Evolutionary conservation across 305 asterid species (phyloP).

Genomic region (Fraxinus sp.): DNA sequence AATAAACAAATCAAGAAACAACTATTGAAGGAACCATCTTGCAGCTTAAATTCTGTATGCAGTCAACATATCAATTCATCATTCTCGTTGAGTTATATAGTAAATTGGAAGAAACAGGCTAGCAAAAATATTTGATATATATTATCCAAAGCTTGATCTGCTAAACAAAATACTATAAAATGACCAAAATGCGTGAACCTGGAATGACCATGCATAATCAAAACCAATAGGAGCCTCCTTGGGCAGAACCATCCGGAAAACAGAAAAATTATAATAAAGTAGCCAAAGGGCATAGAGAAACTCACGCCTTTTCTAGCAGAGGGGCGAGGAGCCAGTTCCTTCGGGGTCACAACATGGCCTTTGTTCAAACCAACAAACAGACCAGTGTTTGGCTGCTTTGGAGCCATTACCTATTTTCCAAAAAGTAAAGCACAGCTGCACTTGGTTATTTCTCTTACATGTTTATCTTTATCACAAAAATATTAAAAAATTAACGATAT

Average conservation of each 20-base stretch:
- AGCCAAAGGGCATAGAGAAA: background rate
- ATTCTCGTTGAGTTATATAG: background rate
- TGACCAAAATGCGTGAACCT: background rate
- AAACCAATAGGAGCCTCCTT: background rate
- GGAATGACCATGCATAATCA: background rate
- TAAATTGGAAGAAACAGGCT: background rate
- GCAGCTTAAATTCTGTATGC: background rate
- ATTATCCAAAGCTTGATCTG: background rate
- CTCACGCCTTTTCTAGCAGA: slow-evolving; percentile 31
- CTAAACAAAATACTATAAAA: background rate
- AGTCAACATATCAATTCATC: background rate
- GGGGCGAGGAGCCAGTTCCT: slow-evolving; percentile 30
- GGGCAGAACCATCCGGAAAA: background rate
- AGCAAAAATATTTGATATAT: background rate
- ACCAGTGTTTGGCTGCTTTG: slow-evolving; percentile 32
- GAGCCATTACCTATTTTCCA: slow-evolving; percentile 25
- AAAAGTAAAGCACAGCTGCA: background rate
- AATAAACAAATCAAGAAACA: background rate
- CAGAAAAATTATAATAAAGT: background rate
- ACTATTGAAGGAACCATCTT: background rate
- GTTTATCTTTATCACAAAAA: background rate
- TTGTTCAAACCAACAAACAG: slow-evolving; percentile 28
- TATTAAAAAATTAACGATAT: background rate
- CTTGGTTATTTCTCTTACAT: background rate
- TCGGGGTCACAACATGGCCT: slow-evolving; percentile 29